phyloP scores from a whole-genome alignment of 805 yeast species.

The Monosporozyma unispora region DNA sequence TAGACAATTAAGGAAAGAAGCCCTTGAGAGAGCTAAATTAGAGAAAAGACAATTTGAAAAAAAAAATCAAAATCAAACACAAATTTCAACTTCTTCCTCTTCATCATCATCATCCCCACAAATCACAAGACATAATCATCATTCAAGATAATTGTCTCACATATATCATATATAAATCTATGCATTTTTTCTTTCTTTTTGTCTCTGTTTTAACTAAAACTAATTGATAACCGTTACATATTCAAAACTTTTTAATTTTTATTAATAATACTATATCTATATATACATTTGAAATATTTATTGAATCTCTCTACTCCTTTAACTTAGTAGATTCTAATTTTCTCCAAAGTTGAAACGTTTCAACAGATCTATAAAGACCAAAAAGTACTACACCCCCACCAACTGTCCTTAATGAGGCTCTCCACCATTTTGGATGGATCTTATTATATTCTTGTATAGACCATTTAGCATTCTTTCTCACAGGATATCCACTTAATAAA shows the following conservation, averaged over 20 bases:
- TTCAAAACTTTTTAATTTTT: neutral
- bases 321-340: neutral
- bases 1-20: constrained; percentile 26
- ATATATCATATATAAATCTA: too few relatives aligned
- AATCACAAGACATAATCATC: too few relatives aligned
- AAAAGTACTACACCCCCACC: constrained; percentile 49
- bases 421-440: constrained; percentile 55
- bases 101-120: too few relatives aligned
- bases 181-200: too few relatives aligned
- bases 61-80: too few relatives aligned
- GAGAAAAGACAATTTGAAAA: constrained; percentile 23
- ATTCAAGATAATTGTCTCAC: too few relatives aligned
- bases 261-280: neutral
- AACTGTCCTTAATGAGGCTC: constrained; percentile 38
- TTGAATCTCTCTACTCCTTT: neutral
- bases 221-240: neutral
- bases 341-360: constrained; percentile 19
- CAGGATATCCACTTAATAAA: constrained; percentile 48
- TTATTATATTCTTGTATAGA: constrained; percentile 28
- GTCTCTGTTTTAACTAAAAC: too few relatives aligned
- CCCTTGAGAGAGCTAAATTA: constrained; percentile 22
- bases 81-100: too few relatives aligned
- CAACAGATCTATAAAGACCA: constrained; percentile 57
- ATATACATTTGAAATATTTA: neutral
- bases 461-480: constrained; percentile 37